Evolutionary conservation across 805 yeast species (phyloP).

Genomic region (Phaffomyces thermotolerans): DNA sequence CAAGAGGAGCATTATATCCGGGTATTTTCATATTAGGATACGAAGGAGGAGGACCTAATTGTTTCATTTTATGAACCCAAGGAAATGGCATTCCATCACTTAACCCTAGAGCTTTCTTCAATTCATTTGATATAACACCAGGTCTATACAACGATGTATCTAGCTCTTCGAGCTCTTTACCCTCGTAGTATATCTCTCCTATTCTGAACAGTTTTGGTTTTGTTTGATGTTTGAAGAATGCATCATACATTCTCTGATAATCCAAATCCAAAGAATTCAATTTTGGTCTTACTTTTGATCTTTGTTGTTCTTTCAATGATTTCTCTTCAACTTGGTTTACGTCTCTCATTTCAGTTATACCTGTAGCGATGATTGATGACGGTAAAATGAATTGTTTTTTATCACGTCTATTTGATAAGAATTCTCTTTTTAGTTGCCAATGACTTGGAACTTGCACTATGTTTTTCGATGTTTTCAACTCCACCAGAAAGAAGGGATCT

Average conservation of each 20-base stretch:
- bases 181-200: slow-evolving; percentile 81
- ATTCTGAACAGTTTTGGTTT: slow-evolving; percentile 59
- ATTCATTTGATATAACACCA: slow-evolving; percentile 54
- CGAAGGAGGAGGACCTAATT: slow-evolving; percentile 77
- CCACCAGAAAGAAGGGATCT: slow-evolving; percentile 62
- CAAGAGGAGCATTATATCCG: slow-evolving; percentile 38
- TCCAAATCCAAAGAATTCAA: slow-evolving; percentile 83
- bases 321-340: slow-evolving; percentile 43
- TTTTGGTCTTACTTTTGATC: slow-evolving; percentile 86
- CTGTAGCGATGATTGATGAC: slow-evolving; percentile 68
- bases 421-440: slow-evolving; percentile 79
- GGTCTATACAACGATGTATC: slow-evolving; percentile 45
- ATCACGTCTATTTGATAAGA: slow-evolving; percentile 57
- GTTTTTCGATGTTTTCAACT: slow-evolving; percentile 58
- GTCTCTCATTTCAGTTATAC: slow-evolving; percentile 80
- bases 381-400: slow-evolving; percentile 75
- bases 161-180: slow-evolving; percentile 49
- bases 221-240: slow-evolving; percentile 76
- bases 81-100: slow-evolving; percentile 48
- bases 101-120: slow-evolving; percentile 67
- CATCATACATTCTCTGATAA: slow-evolving; percentile 72
- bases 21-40: slow-evolving; percentile 61
- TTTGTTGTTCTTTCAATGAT: slow-evolving; percentile 59
- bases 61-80: slow-evolving; percentile 67
- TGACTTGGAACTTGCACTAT: slow-evolving; percentile 73